Conservation (phyloP, 2,329 filamentous ascomycete species). For the Plectosphaerella sp. region DNA sequence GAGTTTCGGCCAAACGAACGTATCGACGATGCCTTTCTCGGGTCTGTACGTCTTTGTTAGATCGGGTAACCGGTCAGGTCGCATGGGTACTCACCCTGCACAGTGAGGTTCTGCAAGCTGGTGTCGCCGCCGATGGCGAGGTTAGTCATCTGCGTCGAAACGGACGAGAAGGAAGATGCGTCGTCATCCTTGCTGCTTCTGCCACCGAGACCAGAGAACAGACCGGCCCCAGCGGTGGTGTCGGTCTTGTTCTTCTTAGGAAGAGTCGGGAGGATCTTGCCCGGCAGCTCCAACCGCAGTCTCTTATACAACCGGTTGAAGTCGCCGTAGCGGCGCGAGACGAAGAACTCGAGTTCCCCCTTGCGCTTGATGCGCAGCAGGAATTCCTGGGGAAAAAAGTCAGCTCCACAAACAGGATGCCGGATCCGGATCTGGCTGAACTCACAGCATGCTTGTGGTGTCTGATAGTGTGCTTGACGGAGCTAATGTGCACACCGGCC, state of each 20-base stretch:
- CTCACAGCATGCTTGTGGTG: slow-evolving; percentile 87
- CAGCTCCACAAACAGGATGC: not conserved
- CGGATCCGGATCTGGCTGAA: slow-evolving; percentile 8
- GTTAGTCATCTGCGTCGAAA: slow-evolving; percentile 62
- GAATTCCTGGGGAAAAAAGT: slow-evolving; percentile 62
- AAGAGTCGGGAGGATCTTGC: slow-evolving; percentile 80
- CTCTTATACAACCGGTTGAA: slow-evolving; percentile 77
- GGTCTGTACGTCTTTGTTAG: slow-evolving; percentile 14
- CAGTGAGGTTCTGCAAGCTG: slow-evolving; percentile 32
- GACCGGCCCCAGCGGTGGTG: slow-evolving; percentile 52
- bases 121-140: slow-evolving; percentile 17
- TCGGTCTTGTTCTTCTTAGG: slow-evolving; percentile 89
- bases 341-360: slow-evolving; percentile 69
- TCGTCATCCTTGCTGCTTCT: slow-evolving; percentile 67
- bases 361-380: slow-evolving; percentile 79
- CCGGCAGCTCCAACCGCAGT: slow-evolving; percentile 79
- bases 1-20: slow-evolving; percentile 29
- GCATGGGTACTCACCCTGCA: slow-evolving; percentile 30
- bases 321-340: slow-evolving; percentile 84
- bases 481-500: slow-evolving; percentile 76
- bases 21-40: slow-evolving; percentile 25
- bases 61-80: not conserved
- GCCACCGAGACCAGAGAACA: slow-evolving; percentile 48
- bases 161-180: slow-evolving; percentile 74
- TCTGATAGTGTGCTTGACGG: slow-evolving; percentile 79